Evolutionary conservation across 1,139 yeast species (phyloP).

Genomic region (Yamadazyma aaseri): DNA sequence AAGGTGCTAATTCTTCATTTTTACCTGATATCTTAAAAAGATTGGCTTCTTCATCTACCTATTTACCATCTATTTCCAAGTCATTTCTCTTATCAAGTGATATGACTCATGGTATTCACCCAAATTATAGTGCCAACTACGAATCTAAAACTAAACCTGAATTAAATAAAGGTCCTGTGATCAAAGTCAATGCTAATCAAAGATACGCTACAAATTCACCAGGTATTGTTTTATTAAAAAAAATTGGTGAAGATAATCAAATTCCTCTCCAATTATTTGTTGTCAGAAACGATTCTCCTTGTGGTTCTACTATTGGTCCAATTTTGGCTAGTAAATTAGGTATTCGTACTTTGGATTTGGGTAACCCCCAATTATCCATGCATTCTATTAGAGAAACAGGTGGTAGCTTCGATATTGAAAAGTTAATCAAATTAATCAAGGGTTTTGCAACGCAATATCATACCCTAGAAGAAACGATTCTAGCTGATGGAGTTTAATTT

Average conservation of each 20-base stretch:
- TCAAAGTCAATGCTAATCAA: slow-evolving; percentile 92
- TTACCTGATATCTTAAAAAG: slow-evolving; percentile 75
- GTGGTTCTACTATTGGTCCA: slow-evolving; percentile 98
- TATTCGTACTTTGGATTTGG: slow-evolving; percentile 84
- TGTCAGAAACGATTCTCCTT: slow-evolving; percentile 86
- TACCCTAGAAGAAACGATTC: slow-evolving; percentile 27
- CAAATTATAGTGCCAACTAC: slow-evolving; percentile 76
- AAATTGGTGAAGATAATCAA: slow-evolving; percentile 62
- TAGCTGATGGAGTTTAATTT: slow-evolving; percentile 22
- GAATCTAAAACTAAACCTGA: slow-evolving; percentile 79
- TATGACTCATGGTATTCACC: slow-evolving; percentile 97
- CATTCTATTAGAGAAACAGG: slow-evolving; percentile 95
- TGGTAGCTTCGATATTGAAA: slow-evolving; percentile 71
- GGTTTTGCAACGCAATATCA: slow-evolving; percentile 52
- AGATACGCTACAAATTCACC: slow-evolving; percentile 92
- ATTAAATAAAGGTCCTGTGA: slow-evolving; percentile 86
- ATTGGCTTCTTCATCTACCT: slow-evolving; percentile 45
- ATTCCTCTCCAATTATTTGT: slow-evolving; percentile 83
- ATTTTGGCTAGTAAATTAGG: slow-evolving; percentile 87
- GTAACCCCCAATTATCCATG: slow-evolving; percentile 94
- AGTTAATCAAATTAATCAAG: slow-evolving; percentile 59
- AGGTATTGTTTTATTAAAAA: slow-evolving; percentile 76
- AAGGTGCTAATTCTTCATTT: slow-evolving; percentile 94
- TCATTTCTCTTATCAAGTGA: slow-evolving; percentile 91
- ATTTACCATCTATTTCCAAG: slow-evolving; percentile 68